Percentiles rank a stretch among this genome's conserved stretches.
Conservation (phyloP, 768 basidiomycete genomes). For the Pisolithus marmoratus region DNA sequence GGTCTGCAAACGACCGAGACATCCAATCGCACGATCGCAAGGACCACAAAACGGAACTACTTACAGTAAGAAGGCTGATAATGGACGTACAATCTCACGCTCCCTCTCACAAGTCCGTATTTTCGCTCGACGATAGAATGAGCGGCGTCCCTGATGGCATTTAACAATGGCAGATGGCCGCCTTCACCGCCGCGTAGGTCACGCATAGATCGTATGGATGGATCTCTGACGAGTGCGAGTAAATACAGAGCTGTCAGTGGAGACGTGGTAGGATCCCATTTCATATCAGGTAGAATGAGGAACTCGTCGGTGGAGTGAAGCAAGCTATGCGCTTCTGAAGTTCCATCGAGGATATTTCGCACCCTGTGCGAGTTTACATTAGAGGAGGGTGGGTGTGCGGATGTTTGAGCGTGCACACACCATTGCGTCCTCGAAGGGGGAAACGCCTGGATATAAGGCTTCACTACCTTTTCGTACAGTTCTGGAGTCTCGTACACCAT, state of each 20-base stretch:
- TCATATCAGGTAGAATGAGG: conserved; percentile 90
- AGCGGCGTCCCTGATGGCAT: conserved; percentile 55
- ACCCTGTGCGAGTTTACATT: conserved; percentile 51
- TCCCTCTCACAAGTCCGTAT: conserved; percentile 61
- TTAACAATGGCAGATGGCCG: conserved; percentile 61
- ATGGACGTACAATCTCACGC: conserved; percentile 79
- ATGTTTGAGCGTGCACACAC: conserved; percentile 31
- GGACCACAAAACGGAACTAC: conserved; percentile 22
- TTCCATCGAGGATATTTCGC: conserved; percentile 71
- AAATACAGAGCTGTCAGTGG: conserved; percentile 68
- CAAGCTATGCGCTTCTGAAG: conserved; percentile 69
- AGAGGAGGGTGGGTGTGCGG: background rate
- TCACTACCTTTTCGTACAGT: conserved; percentile 62
- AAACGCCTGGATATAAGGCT: conserved; percentile 74
- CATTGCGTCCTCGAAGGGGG: conserved; percentile 77
- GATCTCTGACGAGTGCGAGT: conserved; percentile 64
- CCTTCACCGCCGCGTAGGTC: conserved; percentile 49
- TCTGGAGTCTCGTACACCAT: conserved; percentile 83
- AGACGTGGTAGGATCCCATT: conserved; percentile 84
- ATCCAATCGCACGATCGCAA: background rate
- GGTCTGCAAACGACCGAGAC: conserved; percentile 50
- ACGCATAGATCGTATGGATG: conserved; percentile 62
- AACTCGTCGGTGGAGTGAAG: conserved; percentile 61
- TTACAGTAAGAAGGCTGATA: conserved; percentile 95
- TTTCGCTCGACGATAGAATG: conserved; percentile 45